Evolutionary conservation across 2,329 filamentous ascomycete species (phyloP), one percentile per base, ranked within the genome.

Genomic region (Epichloe bromicola): DNA sequence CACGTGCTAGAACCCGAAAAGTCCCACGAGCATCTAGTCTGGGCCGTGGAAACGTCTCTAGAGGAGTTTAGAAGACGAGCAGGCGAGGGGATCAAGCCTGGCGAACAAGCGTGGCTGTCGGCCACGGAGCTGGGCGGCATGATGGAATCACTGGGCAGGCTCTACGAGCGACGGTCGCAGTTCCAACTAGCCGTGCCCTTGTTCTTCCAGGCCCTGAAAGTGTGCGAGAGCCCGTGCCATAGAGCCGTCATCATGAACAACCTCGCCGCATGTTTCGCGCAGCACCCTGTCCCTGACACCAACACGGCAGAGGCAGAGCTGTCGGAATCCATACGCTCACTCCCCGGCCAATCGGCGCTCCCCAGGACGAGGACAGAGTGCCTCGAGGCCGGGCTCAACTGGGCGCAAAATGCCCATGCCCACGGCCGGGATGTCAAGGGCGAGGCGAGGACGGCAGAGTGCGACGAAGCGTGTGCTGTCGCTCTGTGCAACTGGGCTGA

Each of bases 401-500:
- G 90, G 90, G 86, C 88, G 5, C 70, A 78, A 48, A 91, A 91
- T 61, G 86, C 89, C 3, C 70, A 90, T 36, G 72, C 75, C 20
- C 78, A 88, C 51, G 80, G 83, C 1, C 73, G 73, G 7, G 76
- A 79, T 30, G 83, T 94, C 41, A 68, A 75, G 51, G 78, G 82
- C 4, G 79, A 85, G 0, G 71, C 80, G 3, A 74, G 87, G 40
- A 86, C 81, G 2, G 75, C 83, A 47, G 88, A 95, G 61, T 96
- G 91, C 61, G 88, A 95, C 63, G 67, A 85, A 51, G 87, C 85
- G 1, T 96, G 90, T 61, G 85, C 85, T 2, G 85, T 85, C 5
- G 86, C 90, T 7, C 81, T 86, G n/a, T 86, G 88, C 65, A 95
- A 94, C 63, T 77, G 95, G 49, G 91, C 83, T 23, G 86, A 94